Conservation (phyloP, 257 asterid genomes). For the Gentiana macrophylla region DNA sequence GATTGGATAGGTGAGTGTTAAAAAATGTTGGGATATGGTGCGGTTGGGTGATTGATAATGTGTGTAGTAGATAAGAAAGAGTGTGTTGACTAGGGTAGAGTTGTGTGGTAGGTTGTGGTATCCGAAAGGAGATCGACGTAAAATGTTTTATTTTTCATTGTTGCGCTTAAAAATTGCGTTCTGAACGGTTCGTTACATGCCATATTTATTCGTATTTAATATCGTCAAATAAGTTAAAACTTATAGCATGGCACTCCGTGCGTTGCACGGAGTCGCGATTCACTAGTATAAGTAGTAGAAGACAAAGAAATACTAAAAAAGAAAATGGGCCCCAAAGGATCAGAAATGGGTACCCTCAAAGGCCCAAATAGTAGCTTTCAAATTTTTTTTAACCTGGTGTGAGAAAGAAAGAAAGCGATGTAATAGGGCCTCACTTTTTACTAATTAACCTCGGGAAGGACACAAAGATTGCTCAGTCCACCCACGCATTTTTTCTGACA, state of each 20-base stretch:
- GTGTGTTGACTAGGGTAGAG: too few species aligned
- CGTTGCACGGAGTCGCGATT: neutral
- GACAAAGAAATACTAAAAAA: neutral
- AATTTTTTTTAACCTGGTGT: slow-evolving; percentile 24
- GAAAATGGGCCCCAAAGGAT: slow-evolving; percentile 1
- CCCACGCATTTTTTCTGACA: slow-evolving; percentile 30
- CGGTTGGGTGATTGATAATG: too few species aligned
- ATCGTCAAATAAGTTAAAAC: neutral
- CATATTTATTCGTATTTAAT: neutral
- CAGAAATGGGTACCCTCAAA: slow-evolving; percentile 9
- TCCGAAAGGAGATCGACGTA: too few species aligned
- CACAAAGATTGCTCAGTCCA: slow-evolving; percentile 15
- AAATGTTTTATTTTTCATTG: neutral
- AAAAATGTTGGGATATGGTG: too few species aligned
- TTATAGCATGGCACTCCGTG: neutral
- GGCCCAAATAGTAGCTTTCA: slow-evolving; percentile 1
- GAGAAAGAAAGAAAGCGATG: slow-evolving; percentile 17
- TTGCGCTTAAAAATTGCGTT: neutral
- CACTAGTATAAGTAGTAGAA: neutral
- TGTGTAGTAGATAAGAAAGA: too few species aligned
- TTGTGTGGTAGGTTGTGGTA: too few species aligned
- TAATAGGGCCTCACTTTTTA: slow-evolving; percentile 3
- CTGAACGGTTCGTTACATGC: neutral
- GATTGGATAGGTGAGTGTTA: too few species aligned
- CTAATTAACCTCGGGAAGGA: slow-evolving; percentile 43